phyloP scores from a whole-genome alignment of 1,284 basidiomycete genomes.

The Somion occarium region DNA sequence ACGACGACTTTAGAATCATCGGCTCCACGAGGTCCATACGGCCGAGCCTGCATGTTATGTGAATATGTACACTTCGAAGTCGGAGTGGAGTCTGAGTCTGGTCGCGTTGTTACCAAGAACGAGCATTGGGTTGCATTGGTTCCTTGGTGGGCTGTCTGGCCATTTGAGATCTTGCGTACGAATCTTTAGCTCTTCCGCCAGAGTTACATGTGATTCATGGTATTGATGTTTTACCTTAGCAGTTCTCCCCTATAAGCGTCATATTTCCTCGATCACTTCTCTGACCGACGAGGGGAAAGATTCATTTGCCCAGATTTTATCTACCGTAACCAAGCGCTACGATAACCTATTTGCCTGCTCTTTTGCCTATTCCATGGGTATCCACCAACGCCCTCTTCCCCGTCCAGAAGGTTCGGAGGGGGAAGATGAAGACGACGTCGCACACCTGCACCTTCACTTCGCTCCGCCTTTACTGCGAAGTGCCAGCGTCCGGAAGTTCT shows the following conservation, averaged over 20 bases:
- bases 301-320: conserved; percentile 64
- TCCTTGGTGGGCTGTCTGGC: conserved; percentile 97
- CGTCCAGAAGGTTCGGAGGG: conserved; percentile 18
- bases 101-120: conserved; percentile 72
- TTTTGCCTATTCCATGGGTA: conserved; percentile 96
- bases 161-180: conserved; percentile 81
- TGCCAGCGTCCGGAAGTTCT: conserved; percentile 83
- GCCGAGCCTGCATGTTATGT: conserved; percentile 74
- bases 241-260: conserved; percentile 79
- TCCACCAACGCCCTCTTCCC: conserved; percentile 78
- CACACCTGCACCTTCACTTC: conserved; percentile 90
- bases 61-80: conserved; percentile 81
- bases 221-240: too few relatives aligned
- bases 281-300: conserved; percentile 57
- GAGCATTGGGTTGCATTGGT: conserved; percentile 85
- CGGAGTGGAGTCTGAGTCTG: conserved; percentile 34
- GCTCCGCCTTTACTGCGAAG: conserved; percentile 84
- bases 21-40: conserved; percentile 55
- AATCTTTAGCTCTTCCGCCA: conserved; percentile 11
- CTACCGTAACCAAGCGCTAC: conserved; percentile 68
- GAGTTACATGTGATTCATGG: too few relatives aligned
- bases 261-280: conserved; percentile 66
- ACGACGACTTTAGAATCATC: conserved; percentile 28
- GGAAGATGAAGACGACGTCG: conserved; percentile 43
- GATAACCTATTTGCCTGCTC: conserved; percentile 85